Base-by-base conservation (phyloP, 768 basidiomycete species). In the Auriscalpium orientale region DNA sequence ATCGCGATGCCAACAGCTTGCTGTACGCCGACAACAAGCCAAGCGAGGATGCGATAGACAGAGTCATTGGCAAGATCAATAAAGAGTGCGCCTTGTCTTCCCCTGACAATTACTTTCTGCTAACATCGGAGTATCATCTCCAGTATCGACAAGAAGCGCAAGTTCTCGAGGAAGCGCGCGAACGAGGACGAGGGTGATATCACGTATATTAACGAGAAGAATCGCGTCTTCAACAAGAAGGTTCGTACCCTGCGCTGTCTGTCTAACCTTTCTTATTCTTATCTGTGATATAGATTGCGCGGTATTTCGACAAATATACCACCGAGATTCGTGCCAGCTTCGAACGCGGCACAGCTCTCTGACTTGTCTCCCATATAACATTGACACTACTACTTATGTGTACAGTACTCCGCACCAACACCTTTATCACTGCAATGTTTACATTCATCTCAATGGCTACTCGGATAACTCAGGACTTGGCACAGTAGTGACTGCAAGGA, bases 191-290 rank as follows among this genome's bases (percentile, higher is more conserved):
- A 95, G 58, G 94, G 91, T 53, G 95, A 98, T 63, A 90, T 99
- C 70, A 98, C 94, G 6, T 99, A 98, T 69, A 99, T 99, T 81
- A 99, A 99, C 77, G 92, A 98, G 71, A 87, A 89, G 71, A 95
- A 98, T 71, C 83, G 92, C 60, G 93, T 97, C 48, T 98, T 97
- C 80, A 97, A 98, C 82, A 94, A 93, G 75, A 97, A 95, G 87
- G 90, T 85, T 28, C 16, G 70, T 60, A 5, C 55, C 22, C 46
- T 16, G 58, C 51, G 5, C 35, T 53, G 35, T 20, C 13, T 3
- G 10, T 7, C 21, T 22, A 9, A 11, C 7, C 20, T 10, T 35
- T 20, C 55, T 10, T 44, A 28, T 53, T 59, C 12, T 59, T 53
- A n/a, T 8, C 36, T 44, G 44, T 22, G 43, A 44, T 43, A 33